These are phyloP conservation scores for Schrenkiella parvula DNA, from an alignment of 345 rosid species.

Conservation along the genomic window DNA sequence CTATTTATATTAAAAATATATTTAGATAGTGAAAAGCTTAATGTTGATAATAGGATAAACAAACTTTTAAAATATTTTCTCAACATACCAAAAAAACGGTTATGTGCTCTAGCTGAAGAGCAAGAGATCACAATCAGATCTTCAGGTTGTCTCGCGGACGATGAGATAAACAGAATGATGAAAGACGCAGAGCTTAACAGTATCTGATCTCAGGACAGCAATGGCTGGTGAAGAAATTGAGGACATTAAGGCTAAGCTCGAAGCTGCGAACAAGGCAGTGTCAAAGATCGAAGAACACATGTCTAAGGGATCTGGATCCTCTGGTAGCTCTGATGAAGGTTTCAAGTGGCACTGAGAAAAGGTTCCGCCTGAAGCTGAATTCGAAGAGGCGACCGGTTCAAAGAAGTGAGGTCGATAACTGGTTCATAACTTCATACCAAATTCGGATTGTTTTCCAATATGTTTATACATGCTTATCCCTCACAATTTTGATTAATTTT, in stretches of 20 bases:
- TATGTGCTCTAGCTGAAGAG: too few species aligned
- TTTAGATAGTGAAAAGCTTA: too few species aligned
- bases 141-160: slow-evolving; percentile 44
- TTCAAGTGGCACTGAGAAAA: slow-evolving; percentile 39
- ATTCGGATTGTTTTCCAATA: slow-evolving; percentile 20
- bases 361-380: slow-evolving; percentile 61
- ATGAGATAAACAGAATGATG: slow-evolving; percentile 48
- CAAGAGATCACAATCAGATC: slow-evolving; percentile 48
- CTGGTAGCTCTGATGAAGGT: slow-evolving; percentile 23
- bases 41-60: too few species aligned
- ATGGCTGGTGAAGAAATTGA: slow-evolving; percentile 40
- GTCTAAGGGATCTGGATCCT: slow-evolving; percentile 35
- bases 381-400: slow-evolving; percentile 45
- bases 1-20: too few species aligned
- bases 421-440: slow-evolving; percentile 1
- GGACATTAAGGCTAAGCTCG: slow-evolving; percentile 53
- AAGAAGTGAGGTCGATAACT: slow-evolving; percentile 29
- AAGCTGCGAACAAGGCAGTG: slow-evolving; percentile 52
- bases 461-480: slow-evolving; percentile 7
- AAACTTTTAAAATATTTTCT: too few species aligned
- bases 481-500: slow-evolving; percentile 25
- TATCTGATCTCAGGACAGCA: slow-evolving; percentile 43
- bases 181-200: slow-evolving; percentile 48
- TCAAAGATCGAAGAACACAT: slow-evolving; percentile 58
- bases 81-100: too few species aligned